Conservation (phyloP, 805 yeast genomes). For the Sugiyamaella mastotermitis region DNA sequence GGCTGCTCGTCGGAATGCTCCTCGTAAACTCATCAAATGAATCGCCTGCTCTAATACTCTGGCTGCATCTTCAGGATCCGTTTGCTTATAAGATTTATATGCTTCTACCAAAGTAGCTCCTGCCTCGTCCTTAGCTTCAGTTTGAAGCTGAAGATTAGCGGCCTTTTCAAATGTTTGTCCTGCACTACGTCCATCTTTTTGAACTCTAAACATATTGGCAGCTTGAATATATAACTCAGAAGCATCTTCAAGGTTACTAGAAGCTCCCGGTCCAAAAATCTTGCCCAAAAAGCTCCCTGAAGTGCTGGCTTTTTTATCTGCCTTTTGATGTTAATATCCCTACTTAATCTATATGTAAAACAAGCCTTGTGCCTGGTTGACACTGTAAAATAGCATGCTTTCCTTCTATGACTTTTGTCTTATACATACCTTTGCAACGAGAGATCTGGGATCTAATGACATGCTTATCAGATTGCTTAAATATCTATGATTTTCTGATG, state of each 20-base stretch:
- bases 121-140: constrained; percentile 81
- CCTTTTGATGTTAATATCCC: constrained; percentile 34
- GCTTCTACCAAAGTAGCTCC: constrained; percentile 88
- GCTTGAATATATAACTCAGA: constrained; percentile 87
- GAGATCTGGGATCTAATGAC: constrained; percentile 11
- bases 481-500: too few relatives aligned
- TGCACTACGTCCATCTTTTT: constrained; percentile 62
- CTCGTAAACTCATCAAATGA: constrained; percentile 76
- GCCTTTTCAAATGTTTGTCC: constrained; percentile 84
- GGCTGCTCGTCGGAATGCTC: constrained; percentile 96
- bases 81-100: constrained; percentile 73
- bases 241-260: constrained; percentile 79
- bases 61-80: constrained; percentile 66
- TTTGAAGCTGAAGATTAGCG: constrained; percentile 67
- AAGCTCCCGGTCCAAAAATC: constrained; percentile 51
- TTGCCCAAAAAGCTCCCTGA: constrained; percentile 51
- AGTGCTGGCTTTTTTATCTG: constrained; percentile 61
- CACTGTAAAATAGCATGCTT: not conserved
- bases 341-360: too few relatives aligned
- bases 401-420: too few relatives aligned
- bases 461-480: too few relatives aligned
- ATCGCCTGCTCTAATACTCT: constrained; percentile 71
- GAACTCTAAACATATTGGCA: constrained; percentile 79
- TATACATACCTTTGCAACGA: constrained; percentile 17
- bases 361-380: not conserved